Conservation (phyloP, 129 eudicot species). For the Saposhnikovia divaricata region DNA sequence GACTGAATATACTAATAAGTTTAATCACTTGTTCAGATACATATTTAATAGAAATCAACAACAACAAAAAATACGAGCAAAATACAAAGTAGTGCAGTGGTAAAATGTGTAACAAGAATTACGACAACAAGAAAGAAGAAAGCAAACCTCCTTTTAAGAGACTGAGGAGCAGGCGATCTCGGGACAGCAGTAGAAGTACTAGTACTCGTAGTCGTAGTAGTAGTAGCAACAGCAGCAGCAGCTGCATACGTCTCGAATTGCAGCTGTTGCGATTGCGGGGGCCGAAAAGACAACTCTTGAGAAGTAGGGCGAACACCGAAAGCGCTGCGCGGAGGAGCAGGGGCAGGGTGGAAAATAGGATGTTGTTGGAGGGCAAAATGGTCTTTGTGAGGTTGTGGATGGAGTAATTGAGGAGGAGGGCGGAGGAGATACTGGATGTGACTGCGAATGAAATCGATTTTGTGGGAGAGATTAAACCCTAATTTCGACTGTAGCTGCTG, state of each 20-base stretch:
- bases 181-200: conserved; percentile 4
- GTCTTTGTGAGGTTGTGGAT: conserved; percentile 8
- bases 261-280: conserved; percentile 13
- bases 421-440: conserved; percentile 33
- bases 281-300: conserved; percentile 11
- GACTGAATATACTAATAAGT: not conserved
- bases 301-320: not conserved
- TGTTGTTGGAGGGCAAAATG: conserved; percentile 16
- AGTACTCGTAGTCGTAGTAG: conserved; percentile 5
- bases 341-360: conserved; percentile 1
- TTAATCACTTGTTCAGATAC: not conserved
- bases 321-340: not conserved
- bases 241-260: conserved; percentile 15
- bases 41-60: no score
- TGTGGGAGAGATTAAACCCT: conserved; percentile 37
- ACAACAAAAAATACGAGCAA: not conserved
- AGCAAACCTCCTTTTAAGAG: conserved; percentile 25
- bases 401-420: conserved; percentile 5
- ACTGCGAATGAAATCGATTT: conserved; percentile 44
- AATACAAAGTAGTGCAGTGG: not conserved
- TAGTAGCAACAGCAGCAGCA: not conserved
- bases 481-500: conserved; percentile 33
- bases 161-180: conserved; percentile 1
- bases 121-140: not conserved
- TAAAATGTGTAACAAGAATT: not conserved